Evolutionary conservation across 768 basidiomycete species (phyloP).

Genomic region (Hypholoma sublateritium): DNA sequence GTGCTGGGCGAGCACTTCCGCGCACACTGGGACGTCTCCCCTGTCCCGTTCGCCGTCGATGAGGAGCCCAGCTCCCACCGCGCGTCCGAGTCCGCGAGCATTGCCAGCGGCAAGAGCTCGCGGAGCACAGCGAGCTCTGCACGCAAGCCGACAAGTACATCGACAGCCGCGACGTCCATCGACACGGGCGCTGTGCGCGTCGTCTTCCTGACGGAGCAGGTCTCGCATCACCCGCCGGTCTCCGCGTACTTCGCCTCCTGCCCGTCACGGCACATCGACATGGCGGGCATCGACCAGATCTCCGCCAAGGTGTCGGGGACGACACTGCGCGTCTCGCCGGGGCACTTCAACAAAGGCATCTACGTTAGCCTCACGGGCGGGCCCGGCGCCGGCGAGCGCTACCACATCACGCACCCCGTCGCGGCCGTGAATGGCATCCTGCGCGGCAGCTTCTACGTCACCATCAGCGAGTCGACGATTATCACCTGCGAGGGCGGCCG

Average conservation of each 20-base stretch:
- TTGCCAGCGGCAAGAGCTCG: constrained; percentile 59
- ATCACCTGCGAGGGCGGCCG: constrained; percentile 79
- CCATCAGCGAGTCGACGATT: constrained; percentile 75
- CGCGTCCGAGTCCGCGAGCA: constrained; percentile 51
- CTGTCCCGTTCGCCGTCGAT: constrained; percentile 50
- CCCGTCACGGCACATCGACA: constrained; percentile 69
- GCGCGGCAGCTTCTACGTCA: constrained; percentile 89
- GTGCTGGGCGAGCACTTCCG: constrained; percentile 90
- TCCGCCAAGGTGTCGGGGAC: constrained; percentile 90
- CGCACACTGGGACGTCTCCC: constrained; percentile 80
- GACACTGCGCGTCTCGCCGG: constrained; percentile 78
- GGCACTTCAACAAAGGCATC: constrained; percentile 85
- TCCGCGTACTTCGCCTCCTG: constrained; percentile 82
- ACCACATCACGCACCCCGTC: constrained; percentile 87
- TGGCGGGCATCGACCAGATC: constrained; percentile 90
- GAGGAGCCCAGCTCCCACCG: constrained; percentile 29
- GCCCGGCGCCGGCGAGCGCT: constrained; percentile 73
- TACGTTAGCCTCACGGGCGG: constrained; percentile 78
- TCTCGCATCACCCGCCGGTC: constrained; percentile 96
- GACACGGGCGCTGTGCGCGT: constrained; percentile 58
- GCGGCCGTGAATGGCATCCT: constrained; percentile 92
- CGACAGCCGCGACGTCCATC: constrained; percentile 55
- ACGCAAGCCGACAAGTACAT: constrained; percentile 47
- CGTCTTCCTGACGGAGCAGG: constrained; percentile 86
- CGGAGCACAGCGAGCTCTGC: constrained; percentile 57